These are phyloP conservation scores for Citrus medica DNA, from an alignment of 345 rosid species.

Conservation along the genomic window DNA sequence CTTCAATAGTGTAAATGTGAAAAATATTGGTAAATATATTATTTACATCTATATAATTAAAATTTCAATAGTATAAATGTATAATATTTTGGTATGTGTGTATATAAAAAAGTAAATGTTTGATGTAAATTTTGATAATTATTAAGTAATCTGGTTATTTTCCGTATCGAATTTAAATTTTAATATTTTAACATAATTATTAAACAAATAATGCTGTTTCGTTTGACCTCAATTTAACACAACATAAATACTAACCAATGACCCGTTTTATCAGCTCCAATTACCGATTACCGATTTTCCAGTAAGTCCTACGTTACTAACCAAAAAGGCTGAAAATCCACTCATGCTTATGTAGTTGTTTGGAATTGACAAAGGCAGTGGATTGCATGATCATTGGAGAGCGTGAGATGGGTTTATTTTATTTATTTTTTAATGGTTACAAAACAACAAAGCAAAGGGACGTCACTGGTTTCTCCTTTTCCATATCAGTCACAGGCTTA, in stretches of 20 bases:
- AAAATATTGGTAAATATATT: too few species aligned
- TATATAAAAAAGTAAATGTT: too few species aligned
- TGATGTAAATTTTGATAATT: too few species aligned
- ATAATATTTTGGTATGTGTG: too few species aligned
- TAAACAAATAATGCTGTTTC: too few species aligned
- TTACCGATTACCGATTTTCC: too few species aligned
- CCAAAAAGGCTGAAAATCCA: neutral
- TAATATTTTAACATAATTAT: too few species aligned
- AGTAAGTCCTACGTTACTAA: too few species aligned
- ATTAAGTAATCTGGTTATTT: accelerated
- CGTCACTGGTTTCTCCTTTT: neutral
- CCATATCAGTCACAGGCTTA: neutral
- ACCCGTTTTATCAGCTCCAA: too few species aligned
- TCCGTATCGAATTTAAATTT: accelerated
- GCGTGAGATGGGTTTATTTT: neutral
- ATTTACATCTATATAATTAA: too few species aligned
- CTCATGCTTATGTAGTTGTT: neutral
- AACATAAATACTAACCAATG: accelerated
- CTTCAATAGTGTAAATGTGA: too few species aligned
- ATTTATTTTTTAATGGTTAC: neutral
- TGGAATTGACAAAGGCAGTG: neutral
- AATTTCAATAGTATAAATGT: too few species aligned
- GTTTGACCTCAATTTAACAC: accelerated
- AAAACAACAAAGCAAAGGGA: neutral
- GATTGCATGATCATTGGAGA: neutral